Evolutionary conservation across 768 basidiomycete genomes (phyloP), one percentile per base, ranked within the genome.

Genomic region (Termitomyces sp.): DNA sequence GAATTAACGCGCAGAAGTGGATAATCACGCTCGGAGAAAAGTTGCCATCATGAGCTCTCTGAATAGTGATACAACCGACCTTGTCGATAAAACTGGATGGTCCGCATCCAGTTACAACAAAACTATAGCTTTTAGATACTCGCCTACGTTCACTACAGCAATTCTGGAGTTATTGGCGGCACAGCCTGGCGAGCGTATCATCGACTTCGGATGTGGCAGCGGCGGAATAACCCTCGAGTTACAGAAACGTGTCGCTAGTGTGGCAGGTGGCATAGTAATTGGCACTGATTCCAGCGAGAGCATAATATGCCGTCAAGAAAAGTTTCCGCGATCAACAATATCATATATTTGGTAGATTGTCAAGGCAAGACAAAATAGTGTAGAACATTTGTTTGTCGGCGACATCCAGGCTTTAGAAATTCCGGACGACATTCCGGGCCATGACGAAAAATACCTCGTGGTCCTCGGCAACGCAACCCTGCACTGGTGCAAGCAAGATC

Each of bases 401-500:
- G 87, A 90, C 60, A 73, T 84, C 18, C 85, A 87, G 61, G 68
- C 66, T 4, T 65, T 83, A 32, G 64, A 68, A 24, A 61, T 79
- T 8, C 76, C 77, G 0, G 46, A 71, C n/a, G 69, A 73, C 49
- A 65, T 70, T 0, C 56, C 63, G 0, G 61, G 63, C 18, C 54
- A 64, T 26, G 72, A 72, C 8, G 72, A 71, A 27, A 74, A 74
- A 47, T 90, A 85, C 60, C 88, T 92, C 65, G 85, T 83, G 0
- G 86, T 88, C 2, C 94, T 94, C 73, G 87, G 85, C 53, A 92
- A 88, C 60, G 90, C 93, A 0, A 77, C 81, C 4, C 66, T 94
- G 60, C 92, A 95, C 64, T 94, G 92, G 92, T 94, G 91, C 71
- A 93, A 90, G 68, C 72, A 73, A 5, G 76, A 87, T 62, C 93